Evolutionary conservation across 2,329 filamentous ascomycete species (phyloP).

Genomic region (Rutstroemia sydowiana): DNA sequence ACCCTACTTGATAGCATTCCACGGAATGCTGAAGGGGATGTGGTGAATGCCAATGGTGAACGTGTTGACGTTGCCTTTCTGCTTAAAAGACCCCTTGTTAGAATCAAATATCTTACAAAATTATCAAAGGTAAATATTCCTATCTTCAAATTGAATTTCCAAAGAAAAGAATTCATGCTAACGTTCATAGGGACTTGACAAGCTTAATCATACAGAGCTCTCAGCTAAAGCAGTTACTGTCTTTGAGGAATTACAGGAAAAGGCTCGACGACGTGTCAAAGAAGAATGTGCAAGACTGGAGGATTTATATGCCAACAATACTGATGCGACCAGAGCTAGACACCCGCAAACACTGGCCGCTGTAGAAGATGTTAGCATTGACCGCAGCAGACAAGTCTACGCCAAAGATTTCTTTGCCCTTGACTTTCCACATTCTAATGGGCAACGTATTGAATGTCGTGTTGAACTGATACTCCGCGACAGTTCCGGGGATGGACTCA

Average conservation of each 20-base stretch:
- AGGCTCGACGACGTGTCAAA: conserved; percentile 65
- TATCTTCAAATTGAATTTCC: not conserved
- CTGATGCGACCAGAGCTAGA: conserved; percentile 73
- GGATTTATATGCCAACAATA: conserved; percentile 79
- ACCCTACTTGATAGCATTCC: conserved; percentile 53
- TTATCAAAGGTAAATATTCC: conserved; percentile 58
- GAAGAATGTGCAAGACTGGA: conserved; percentile 67
- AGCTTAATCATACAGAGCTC: conserved; percentile 37
- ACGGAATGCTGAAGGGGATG: conserved; percentile 56
- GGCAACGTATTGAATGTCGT: conserved; percentile 81
- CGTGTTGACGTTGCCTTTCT: conserved; percentile 91
- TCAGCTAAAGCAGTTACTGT: conserved; percentile 30
- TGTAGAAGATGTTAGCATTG: conserved; percentile 62
- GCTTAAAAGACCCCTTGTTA: conserved; percentile 78
- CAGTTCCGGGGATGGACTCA: conserved; percentile 57
- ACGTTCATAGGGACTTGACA: conserved; percentile 18
- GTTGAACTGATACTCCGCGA: conserved; percentile 84
- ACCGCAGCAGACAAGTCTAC: conserved; percentile 72
- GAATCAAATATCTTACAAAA: conserved; percentile 81
- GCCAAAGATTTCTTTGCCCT: conserved; percentile 88
- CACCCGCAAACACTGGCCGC: conserved; percentile 72
- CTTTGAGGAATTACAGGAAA: conserved; percentile 63
- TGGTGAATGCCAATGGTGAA: conserved; percentile 61
- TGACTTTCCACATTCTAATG: conserved; percentile 78
- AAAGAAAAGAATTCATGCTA: not conserved